Conservation (phyloP, 805 yeast genomes). For the Sugiyamaella smithiae region DNA sequence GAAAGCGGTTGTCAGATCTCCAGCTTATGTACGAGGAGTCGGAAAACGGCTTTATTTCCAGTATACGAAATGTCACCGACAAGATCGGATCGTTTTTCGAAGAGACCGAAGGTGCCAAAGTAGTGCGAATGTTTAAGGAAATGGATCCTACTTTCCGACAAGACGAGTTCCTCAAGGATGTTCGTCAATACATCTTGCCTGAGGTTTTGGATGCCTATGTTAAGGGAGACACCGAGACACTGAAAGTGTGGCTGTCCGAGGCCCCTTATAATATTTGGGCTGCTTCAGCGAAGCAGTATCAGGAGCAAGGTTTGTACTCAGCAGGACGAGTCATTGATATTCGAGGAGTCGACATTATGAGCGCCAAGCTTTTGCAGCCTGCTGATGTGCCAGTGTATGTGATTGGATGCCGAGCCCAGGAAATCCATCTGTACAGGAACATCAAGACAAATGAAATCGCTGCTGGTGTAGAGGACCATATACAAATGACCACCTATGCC, state of each 20-base stretch:
- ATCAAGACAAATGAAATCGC: slow-evolving; percentile 90
- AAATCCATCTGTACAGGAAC: slow-evolving; percentile 82
- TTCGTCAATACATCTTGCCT: slow-evolving; percentile 90
- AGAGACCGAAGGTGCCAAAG: slow-evolving; percentile 95
- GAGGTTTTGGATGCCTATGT: slow-evolving; percentile 94
- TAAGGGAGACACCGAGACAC: slow-evolving; percentile 77
- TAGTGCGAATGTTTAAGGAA: slow-evolving; percentile 75
- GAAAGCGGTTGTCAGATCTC: slow-evolving; percentile 58
- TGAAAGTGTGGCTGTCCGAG: slow-evolving; percentile 91
- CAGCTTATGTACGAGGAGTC: slow-evolving; percentile 76
- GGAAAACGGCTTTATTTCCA: slow-evolving; percentile 83
- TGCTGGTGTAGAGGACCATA: slow-evolving; percentile 94
- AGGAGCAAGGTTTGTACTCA: slow-evolving; percentile 85
- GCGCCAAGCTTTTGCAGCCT: slow-evolving; percentile 84
- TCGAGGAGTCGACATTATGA: slow-evolving; percentile 89
- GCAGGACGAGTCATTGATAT: slow-evolving; percentile 92
- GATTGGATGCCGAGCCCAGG: slow-evolving; percentile 95
- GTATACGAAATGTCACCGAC: slow-evolving; percentile 74
- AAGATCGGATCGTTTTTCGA: slow-evolving; percentile 86
- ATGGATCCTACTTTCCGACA: slow-evolving; percentile 87
- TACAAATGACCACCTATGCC: slow-evolving; percentile 90
- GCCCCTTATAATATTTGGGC: slow-evolving; percentile 95
- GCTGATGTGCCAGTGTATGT: slow-evolving; percentile 90
- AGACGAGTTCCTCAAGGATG: slow-evolving; percentile 73
- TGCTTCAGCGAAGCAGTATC: slow-evolving; percentile 87